These are phyloP conservation scores for Styphnolobium japonicum DNA, from an alignment of 306 rosid species.

Conservation along the genomic window DNA sequence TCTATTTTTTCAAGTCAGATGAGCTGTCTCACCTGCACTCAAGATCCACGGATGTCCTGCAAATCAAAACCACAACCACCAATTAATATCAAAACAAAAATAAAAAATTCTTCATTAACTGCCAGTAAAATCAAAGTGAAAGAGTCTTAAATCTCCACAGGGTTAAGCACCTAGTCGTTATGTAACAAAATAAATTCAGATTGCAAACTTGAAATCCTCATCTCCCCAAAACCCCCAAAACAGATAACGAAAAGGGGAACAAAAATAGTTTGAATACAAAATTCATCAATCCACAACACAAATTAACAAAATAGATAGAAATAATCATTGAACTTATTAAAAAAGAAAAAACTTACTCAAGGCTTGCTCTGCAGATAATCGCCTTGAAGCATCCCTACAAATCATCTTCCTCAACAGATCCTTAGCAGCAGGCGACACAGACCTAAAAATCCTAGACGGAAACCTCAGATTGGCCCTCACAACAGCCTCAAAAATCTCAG, in stretches of 20 bases:
- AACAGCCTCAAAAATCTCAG: constrained; percentile 72
- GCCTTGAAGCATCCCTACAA: constrained; percentile 58
- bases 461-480: constrained; percentile 75
- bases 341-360: constrained; percentile 45
- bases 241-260: too few relatives aligned
- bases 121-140: background rate
- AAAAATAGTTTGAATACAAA: background rate
- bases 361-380: constrained; percentile 81
- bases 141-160: too few relatives aligned
- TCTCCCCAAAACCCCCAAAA: too few relatives aligned
- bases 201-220: too few relatives aligned
- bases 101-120: too few relatives aligned
- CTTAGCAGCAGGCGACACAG: constrained; percentile 68
- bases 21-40: constrained; percentile 55
- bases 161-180: too few relatives aligned
- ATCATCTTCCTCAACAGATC: constrained; percentile 89
- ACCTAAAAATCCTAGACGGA: constrained; percentile 67
- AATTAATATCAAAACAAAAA: background rate
- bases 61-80: background rate
- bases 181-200: too few relatives aligned
- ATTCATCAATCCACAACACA: too few relatives aligned
- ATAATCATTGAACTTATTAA: too few relatives aligned
- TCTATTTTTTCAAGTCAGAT: background rate
- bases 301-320: background rate
- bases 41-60: constrained; percentile 88